Conservation (phyloP, 352 stramenopile genomes). For the Plasmopara halstedii region DNA sequence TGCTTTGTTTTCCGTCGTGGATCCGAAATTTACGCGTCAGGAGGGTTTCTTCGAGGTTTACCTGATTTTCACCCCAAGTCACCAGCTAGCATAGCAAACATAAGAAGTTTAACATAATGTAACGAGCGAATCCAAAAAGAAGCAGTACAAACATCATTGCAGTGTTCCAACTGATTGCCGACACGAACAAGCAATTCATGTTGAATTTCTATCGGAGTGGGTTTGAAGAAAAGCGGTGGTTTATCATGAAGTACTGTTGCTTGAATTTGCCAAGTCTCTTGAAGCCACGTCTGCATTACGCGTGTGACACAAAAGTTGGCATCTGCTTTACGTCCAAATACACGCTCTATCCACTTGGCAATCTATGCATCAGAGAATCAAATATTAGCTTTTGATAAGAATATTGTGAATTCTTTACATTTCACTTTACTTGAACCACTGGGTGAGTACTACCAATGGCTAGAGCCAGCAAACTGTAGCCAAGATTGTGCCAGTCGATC, state of each 20-base stretch:
- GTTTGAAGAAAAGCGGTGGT: slow-evolving; percentile 91
- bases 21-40: slow-evolving; percentile 38
- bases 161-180: slow-evolving; percentile 53
- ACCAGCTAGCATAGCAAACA: slow-evolving; percentile 20
- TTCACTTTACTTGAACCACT: slow-evolving; percentile 59
- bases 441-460: slow-evolving; percentile 50
- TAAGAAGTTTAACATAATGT: not conserved
- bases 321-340: slow-evolving; percentile 89
- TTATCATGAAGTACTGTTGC: slow-evolving; percentile 92
- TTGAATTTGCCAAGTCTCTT: slow-evolving; percentile 84
- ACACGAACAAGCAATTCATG: slow-evolving; percentile 89
- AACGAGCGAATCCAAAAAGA: not conserved
- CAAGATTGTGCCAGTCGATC: slow-evolving; percentile 99
- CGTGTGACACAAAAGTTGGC: slow-evolving; percentile 96
- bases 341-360: slow-evolving; percentile 73
- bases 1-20: slow-evolving; percentile 20
- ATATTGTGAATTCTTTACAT: not conserved
- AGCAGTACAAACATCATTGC: slow-evolving; percentile 49
- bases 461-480: slow-evolving; percentile 94
- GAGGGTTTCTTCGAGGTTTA: slow-evolving; percentile 48
- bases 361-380: slow-evolving; percentile 28
- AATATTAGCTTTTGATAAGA: not conserved
- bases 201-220: slow-evolving; percentile 66
- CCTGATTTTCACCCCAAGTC: slow-evolving; percentile 16
- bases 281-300: slow-evolving; percentile 93